phyloP scores from a whole-genome alignment of 2,329 filamentous ascomycete genomes.

The Cladosporium sp. region DNA sequence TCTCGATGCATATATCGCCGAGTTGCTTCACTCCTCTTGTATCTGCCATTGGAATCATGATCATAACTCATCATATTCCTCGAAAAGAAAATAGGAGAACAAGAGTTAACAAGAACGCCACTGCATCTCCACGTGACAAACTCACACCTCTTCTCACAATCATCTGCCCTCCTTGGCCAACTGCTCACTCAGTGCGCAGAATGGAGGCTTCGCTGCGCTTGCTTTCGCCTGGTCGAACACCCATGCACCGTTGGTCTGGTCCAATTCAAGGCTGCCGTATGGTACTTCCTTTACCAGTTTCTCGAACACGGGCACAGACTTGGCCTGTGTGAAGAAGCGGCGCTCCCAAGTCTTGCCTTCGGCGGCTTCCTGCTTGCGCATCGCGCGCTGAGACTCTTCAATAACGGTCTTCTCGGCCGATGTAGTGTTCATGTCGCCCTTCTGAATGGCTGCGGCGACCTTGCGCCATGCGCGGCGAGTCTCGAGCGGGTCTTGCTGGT shows the following conservation, averaged over 20 bases:
- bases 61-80: conserved; percentile 9
- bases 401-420: conserved; percentile 81
- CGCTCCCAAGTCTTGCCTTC: conserved; percentile 78
- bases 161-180: conserved; percentile 21
- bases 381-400: conserved; percentile 80
- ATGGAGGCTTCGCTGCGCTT: conserved; percentile 34
- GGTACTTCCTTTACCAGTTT: conserved; percentile 50
- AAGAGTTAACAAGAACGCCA: background rate
- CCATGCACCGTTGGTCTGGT: conserved; percentile 71
- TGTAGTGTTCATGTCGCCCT: conserved; percentile 80
- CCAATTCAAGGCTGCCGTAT: conserved; percentile 51
- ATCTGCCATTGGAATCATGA: conserved; percentile 1
- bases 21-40: background rate
- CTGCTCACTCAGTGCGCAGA: conserved; percentile 29
- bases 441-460: conserved; percentile 76
- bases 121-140: background rate
- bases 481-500: conserved; percentile 83
- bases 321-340: conserved; percentile 68
- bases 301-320: conserved; percentile 46
- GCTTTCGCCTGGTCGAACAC: conserved; percentile 61
- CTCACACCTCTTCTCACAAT: conserved; percentile 11
- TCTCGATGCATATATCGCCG: conserved; percentile 8
- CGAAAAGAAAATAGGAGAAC: conserved; percentile 1
- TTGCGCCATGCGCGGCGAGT: conserved; percentile 84
- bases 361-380: conserved; percentile 71